phyloP scores from a whole-genome alignment of 306 rosid species.

The Trifolium subterraneum region DNA sequence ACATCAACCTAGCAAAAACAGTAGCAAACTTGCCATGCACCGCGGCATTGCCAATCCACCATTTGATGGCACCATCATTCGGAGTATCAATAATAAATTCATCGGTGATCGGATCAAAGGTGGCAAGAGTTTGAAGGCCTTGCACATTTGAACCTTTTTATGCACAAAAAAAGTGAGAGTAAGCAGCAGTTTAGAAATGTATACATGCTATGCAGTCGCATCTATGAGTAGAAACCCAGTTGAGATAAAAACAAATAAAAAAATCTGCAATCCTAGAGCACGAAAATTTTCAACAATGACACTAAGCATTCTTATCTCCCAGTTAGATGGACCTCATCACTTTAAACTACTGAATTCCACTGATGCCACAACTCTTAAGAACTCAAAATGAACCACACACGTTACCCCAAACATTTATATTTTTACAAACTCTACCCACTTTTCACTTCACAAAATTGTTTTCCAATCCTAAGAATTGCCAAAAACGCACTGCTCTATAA shows the following conservation, averaged over 20 bases:
- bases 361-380: background rate
- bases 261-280: background rate
- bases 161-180: slow-evolving; percentile 29
- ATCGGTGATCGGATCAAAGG: slow-evolving; percentile 81
- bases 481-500: background rate
- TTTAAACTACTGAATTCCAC: background rate
- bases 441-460: background rate
- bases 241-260: background rate
- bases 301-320: background rate
- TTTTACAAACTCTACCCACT: background rate
- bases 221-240: slow-evolving; percentile 1
- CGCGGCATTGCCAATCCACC: slow-evolving; percentile 99
- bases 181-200: slow-evolving; percentile 30
- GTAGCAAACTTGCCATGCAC: slow-evolving; percentile 96
- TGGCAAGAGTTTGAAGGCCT: slow-evolving; percentile 87
- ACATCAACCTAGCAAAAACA: slow-evolving; percentile 80
- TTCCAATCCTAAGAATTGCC: background rate
- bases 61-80: slow-evolving; percentile 95
- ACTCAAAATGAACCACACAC: background rate
- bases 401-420: background rate
- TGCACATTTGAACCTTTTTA: slow-evolving; percentile 92
- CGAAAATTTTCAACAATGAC: background rate
- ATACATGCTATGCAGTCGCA: background rate
- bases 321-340: background rate
- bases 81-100: slow-evolving; percentile 89